Conservation (phyloP, 805 yeast genomes). For the Kodamaea hsintzibuensis region DNA sequence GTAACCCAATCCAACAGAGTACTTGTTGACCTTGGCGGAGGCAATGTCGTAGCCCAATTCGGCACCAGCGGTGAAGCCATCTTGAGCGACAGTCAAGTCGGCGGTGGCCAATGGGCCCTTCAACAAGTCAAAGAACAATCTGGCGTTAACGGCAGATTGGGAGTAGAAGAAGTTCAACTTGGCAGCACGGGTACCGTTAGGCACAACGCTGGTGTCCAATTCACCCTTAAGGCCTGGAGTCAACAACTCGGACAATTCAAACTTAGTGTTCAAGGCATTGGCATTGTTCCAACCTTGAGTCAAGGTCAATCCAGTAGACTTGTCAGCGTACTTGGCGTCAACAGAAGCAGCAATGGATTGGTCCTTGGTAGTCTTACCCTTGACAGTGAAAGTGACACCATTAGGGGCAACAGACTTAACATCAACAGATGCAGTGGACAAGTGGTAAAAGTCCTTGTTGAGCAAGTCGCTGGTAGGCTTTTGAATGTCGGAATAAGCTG, state of each 20-base stretch:
- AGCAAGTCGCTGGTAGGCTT: conserved; percentile 90
- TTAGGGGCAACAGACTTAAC: conserved; percentile 93
- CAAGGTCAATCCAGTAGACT: conserved; percentile 85
- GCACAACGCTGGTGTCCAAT: conserved; percentile 82
- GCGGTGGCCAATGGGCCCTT: conserved; percentile 96
- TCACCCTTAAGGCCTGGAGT: conserved; percentile 96
- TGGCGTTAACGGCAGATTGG: conserved; percentile 90
- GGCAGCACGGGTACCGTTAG: conserved; percentile 82
- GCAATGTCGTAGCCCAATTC: conserved; percentile 96
- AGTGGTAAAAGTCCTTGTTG: conserved; percentile 91
- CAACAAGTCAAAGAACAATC: conserved; percentile 91
- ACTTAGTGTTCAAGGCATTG: conserved; percentile 87
- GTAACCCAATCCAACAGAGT: conserved; percentile 93
- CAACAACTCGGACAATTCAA: conserved; percentile 87
- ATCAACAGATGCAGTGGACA: conserved; percentile 82
- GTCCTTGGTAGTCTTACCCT: conserved; percentile 83
- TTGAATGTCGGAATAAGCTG: conserved; percentile 91
- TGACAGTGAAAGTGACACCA: conserved; percentile 92
- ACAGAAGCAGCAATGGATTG: conserved; percentile 83
- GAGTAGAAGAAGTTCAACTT: conserved; percentile 87
- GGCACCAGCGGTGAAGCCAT: conserved; percentile 95
- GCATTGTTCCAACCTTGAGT: conserved; percentile 99
- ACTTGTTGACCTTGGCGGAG: conserved; percentile 88
- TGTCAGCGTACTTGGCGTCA: conserved; percentile 92
- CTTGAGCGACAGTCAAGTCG: conserved; percentile 92